phyloP scores from a whole-genome alignment of 306 rosid species.

The Castanea mollissima region DNA sequence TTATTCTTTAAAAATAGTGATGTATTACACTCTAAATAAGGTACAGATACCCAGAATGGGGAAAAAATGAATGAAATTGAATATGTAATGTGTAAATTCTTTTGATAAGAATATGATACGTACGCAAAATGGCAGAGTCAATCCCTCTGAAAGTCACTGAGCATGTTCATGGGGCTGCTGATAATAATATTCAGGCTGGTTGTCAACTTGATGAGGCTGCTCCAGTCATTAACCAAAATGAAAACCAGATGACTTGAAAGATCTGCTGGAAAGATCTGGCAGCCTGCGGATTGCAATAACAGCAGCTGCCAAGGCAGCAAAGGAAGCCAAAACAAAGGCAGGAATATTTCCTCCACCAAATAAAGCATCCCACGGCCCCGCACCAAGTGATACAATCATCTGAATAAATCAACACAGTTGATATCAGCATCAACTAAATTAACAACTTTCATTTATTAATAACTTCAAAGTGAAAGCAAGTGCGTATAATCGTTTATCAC shows the following conservation, averaged over 20 bases:
- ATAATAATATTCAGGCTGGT: conserved; percentile 26
- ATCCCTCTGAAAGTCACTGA: conserved; percentile 18
- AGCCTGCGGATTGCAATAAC: conserved; percentile 62
- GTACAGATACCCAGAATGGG: conserved; percentile 43
- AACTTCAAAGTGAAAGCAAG: background rate
- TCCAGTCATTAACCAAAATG: conserved; percentile 56
- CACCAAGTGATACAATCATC: conserved; percentile 92
- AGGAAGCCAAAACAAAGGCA: conserved; percentile 85
- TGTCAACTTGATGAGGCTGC: conserved; percentile 14
- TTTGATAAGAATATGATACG: conserved; percentile 29
- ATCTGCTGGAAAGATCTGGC: conserved; percentile 52
- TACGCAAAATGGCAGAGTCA: conserved; percentile 18
- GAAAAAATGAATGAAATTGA: conserved; percentile 63
- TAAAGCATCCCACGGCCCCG: conserved; percentile 97
- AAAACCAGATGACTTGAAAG: conserved; percentile 67
- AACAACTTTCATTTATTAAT: background rate
- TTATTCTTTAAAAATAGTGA: conserved; percentile 29
- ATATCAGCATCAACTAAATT: conserved; percentile 5
- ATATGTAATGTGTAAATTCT: conserved; percentile 32
- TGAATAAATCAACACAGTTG: conserved; percentile 20
- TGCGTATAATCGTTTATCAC: background rate
- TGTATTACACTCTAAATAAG: conserved; percentile 40
- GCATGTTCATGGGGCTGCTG: conserved; percentile 24
- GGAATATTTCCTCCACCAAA: conserved; percentile 92
- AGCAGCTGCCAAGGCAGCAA: conserved; percentile 73